These are phyloP conservation scores for Cladosporium sphaerospermum DNA, from an alignment of 2,329 filamentous ascomycete species.

Conservation along the genomic window DNA sequence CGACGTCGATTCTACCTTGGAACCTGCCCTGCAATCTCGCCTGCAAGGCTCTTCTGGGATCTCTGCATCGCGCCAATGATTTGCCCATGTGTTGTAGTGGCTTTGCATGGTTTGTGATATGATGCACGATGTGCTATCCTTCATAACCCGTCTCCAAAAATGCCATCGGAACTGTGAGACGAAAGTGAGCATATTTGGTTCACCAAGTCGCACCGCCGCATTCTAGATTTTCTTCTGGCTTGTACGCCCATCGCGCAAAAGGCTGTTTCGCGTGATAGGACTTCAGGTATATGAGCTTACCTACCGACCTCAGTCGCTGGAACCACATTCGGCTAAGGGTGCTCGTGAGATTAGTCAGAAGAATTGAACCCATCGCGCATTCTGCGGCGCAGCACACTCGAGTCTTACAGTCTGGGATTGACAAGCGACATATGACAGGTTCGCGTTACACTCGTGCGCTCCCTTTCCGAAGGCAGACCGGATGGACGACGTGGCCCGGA, in stretches of 20 bases:
- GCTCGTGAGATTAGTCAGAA: neutral
- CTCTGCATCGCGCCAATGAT: neutral
- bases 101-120: neutral
- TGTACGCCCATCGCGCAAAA: too few relatives aligned
- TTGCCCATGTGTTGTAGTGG: neutral
- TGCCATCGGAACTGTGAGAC: neutral
- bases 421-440: neutral
- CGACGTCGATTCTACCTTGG: neutral
- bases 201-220: neutral
- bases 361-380: too few relatives aligned
- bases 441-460: too few relatives aligned
- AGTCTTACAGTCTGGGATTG: too few relatives aligned
- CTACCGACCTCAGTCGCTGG: neutral
- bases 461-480: neutral
- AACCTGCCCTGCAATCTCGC: neutral
- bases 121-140: neutral
- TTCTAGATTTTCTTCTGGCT: neutral
- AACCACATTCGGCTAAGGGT: neutral
- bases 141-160: neutral
- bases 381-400: too few relatives aligned
- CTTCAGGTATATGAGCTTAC: neutral
- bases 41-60: neutral
- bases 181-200: neutral
- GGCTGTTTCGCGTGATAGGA: neutral
- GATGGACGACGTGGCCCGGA: neutral